A percentile compares a stretch with the other conserved stretches of the same genome.
phyloP scores from a whole-genome alignment of 208 protist genomes.

The Leishmania major region DNA sequence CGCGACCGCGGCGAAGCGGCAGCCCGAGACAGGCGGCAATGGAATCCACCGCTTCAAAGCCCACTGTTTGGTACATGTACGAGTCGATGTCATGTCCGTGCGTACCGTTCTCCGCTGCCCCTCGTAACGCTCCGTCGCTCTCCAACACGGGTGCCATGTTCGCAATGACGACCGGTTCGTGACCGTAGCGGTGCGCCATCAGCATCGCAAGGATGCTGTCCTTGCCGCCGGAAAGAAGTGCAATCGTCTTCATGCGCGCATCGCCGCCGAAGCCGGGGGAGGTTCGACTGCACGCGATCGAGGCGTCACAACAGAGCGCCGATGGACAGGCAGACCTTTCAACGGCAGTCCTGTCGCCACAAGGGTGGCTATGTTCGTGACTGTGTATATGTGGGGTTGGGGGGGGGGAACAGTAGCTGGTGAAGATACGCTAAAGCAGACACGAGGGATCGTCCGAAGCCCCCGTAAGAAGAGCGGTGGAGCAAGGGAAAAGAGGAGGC shows the following conservation, averaged over 20 bases:
- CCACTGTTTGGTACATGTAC: conserved; percentile 99
- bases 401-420: neutral
- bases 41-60: conserved; percentile 89
- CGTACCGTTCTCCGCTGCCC: conserved; percentile 10
- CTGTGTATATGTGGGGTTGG: neutral
- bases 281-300: neutral
- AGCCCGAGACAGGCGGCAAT: conserved; percentile 93
- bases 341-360: neutral
- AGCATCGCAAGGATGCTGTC: conserved; percentile 96
- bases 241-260: conserved; percentile 95
- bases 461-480: neutral
- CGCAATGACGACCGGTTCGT: conserved; percentile 95
- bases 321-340: neutral
- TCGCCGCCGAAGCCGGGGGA: too few species aligned
- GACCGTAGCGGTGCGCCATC: conserved; percentile 94
- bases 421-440: neutral
- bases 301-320: neutral
- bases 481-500: too few species aligned
- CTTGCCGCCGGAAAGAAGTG: conserved; percentile 98
- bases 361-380: too few species aligned
- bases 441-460: neutral
- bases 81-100: conserved; percentile 95
- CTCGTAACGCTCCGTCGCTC: neutral
- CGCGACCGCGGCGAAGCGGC: conserved; percentile 88
- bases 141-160: conserved; percentile 86